Conservation (phyloP, 306 rosid species). For the Mimosa bimucronata region DNA sequence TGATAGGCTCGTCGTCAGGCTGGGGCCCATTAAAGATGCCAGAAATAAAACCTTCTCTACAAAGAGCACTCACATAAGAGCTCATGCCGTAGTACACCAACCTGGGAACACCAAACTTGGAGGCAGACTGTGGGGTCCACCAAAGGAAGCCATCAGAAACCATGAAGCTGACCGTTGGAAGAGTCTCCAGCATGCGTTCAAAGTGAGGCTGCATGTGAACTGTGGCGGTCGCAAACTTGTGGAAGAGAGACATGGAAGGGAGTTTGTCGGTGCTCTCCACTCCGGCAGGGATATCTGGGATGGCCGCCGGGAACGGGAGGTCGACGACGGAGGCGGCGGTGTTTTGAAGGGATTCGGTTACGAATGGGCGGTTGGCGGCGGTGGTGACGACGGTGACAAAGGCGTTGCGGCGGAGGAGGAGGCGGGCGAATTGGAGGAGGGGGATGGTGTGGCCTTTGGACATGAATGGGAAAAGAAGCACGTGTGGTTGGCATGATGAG, state of each 20-base stretch:
- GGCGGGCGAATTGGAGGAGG: conserved; percentile 51
- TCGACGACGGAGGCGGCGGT: conserved; percentile 40
- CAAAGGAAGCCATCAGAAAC: conserved; percentile 59
- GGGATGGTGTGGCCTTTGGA: conserved; percentile 68
- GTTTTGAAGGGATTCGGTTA: conserved; percentile 36
- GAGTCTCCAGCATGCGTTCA: conserved; percentile 39
- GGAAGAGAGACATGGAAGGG: conserved; percentile 40
- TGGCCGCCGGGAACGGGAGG: conserved; percentile 39
- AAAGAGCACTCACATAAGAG: not conserved
- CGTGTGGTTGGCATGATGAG: conserved; percentile 13
- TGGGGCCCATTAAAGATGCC: not conserved
- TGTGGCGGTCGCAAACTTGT: conserved; percentile 39
- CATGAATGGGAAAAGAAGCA: conserved; percentile 58
- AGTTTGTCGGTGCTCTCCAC: conserved; percentile 47
- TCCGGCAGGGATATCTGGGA: conserved; percentile 47
- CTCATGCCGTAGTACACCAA: conserved; percentile 43
- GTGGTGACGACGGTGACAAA: conserved; percentile 51
- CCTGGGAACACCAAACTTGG: conserved; percentile 41
- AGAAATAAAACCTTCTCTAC: not conserved
- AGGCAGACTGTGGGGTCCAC: conserved; percentile 61
- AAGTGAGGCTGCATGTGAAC: conserved; percentile 44
- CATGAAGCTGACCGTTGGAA: conserved; percentile 45
- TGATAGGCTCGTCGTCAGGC: conserved; percentile 17
- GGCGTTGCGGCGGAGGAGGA: conserved; percentile 46
- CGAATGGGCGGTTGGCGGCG: conserved; percentile 46